Percentiles rank a stretch among this genome's conserved stretches.
Evolutionary conservation across 192 early-diverging fungal species (phyloP).

Genomic region (Chytriomyces sp.): DNA sequence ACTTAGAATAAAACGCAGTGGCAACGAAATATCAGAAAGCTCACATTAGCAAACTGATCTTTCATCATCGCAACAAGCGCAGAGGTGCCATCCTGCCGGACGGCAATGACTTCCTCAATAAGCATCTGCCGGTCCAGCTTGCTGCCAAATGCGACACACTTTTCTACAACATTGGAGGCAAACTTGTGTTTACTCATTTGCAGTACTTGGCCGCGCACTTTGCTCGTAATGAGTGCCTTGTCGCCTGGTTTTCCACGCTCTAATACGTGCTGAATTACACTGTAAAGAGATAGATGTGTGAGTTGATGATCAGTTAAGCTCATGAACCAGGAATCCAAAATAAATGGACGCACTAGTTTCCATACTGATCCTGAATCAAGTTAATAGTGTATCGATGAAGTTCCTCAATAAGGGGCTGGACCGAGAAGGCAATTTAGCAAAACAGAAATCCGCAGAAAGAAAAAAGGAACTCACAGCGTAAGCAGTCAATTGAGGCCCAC

Average conservation of each 20-base stretch:
- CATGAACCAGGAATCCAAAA: neutral
- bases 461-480: slow-evolving; percentile 8
- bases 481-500: slow-evolving; percentile 35
- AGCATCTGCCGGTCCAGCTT: slow-evolving; percentile 82
- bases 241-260: slow-evolving; percentile 90
- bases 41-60: slow-evolving; percentile 94
- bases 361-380: slow-evolving; percentile 98
- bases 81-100: slow-evolving; percentile 83
- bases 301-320: neutral
- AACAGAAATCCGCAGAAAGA: no score
- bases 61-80: slow-evolving; percentile 96
- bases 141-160: slow-evolving; percentile 94
- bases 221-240: slow-evolving; percentile 84
- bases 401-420: slow-evolving; percentile 86
- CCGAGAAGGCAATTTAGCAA: slow-evolving; percentile 26
- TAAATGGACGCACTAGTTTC: slow-evolving; percentile 75
- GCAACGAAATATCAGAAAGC: neutral
- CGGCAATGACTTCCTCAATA: slow-evolving; percentile 92
- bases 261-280: slow-evolving; percentile 95
- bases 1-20: neutral
- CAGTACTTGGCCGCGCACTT: slow-evolving; percentile 91
- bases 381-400: slow-evolving; percentile 89
- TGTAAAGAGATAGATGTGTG: neutral
- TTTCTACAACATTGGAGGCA: slow-evolving; percentile 98
- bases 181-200: slow-evolving; percentile 98